These are phyloP conservation scores for Chaetomiaceae sp. DNA, from an alignment of 2,329 filamentous ascomycete species.

Conservation along the genomic window DNA sequence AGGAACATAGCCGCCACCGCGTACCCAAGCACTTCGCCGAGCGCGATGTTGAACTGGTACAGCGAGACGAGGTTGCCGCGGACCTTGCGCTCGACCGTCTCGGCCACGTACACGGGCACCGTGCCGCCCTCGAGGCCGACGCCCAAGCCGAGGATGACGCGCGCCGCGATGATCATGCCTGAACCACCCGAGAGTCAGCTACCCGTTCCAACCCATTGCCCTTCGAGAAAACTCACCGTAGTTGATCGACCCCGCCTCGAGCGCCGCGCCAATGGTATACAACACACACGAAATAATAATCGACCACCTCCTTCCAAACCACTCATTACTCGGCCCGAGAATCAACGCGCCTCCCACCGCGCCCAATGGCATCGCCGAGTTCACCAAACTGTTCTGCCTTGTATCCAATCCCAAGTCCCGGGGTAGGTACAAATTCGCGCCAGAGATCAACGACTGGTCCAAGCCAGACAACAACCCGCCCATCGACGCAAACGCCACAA, in stretches of 20 bases:
- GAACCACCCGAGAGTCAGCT: background rate
- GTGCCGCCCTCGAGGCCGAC: slow-evolving; percentile 9
- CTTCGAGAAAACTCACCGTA: background rate
- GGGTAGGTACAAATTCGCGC: slow-evolving; percentile 7
- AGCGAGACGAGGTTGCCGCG: slow-evolving; percentile 9
- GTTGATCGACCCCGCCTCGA: slow-evolving; percentile 7
- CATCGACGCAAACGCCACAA: slow-evolving; percentile 9
- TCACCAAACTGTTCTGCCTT: slow-evolving; percentile 9
- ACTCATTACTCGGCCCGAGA: slow-evolving; percentile 5
- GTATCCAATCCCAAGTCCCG: slow-evolving; percentile 4
- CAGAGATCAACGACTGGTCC: slow-evolving; percentile 10
- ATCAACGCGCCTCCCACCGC: slow-evolving; percentile 7
- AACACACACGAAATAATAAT: slow-evolving; percentile 8
- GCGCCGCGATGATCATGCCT: slow-evolving; percentile 6
- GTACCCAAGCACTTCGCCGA: slow-evolving; percentile 10
- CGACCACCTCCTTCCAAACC: slow-evolving; percentile 5
- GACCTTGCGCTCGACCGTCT: slow-evolving; percentile 1
- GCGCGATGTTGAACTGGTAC: slow-evolving; percentile 10
- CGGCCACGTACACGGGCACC: slow-evolving; percentile 9
- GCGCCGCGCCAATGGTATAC: slow-evolving; percentile 4
- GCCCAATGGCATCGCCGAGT: slow-evolving; percentile 9
- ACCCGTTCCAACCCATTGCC: too few species aligned
- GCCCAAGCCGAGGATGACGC: slow-evolving; percentile 9
- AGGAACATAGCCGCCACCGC: slow-evolving; percentile 9
- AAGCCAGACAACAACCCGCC: slow-evolving; percentile 7